Conservation (phyloP, 805 yeast genomes). For the Candida silvatica region DNA sequence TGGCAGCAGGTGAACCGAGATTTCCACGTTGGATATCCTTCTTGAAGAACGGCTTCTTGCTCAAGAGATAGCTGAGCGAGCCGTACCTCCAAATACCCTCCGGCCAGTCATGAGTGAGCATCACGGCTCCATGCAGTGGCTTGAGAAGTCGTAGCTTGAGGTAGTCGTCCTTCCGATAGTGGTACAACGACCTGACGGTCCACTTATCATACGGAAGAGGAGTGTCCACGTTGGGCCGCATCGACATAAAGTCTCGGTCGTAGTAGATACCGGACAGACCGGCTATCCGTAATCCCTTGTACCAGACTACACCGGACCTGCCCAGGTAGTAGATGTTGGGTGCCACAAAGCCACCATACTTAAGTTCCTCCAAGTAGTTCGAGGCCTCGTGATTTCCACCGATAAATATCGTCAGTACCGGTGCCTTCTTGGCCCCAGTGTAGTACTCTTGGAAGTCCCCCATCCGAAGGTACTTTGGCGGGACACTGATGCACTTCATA, state of each 20-base stretch:
- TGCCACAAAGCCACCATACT: constrained; percentile 90
- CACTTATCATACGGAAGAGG: constrained; percentile 36
- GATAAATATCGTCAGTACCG: constrained; percentile 69
- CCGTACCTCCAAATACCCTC: constrained; percentile 66
- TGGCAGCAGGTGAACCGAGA: constrained; percentile 68
- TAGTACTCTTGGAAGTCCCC: constrained; percentile 82
- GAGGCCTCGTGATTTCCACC: constrained; percentile 97
- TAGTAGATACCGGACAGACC: constrained; percentile 85
- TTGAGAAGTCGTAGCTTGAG: constrained; percentile 41
- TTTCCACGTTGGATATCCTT: constrained; percentile 48
- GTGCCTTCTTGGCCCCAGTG: constrained; percentile 50
- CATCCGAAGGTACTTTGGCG: constrained; percentile 59
- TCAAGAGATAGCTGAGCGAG: constrained; percentile 37
- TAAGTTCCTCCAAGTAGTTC: constrained; percentile 60
- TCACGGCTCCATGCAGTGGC: constrained; percentile 33
- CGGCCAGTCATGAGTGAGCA: constrained; percentile 94
- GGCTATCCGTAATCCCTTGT: constrained; percentile 64
- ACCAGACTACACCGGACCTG: constrained; percentile 64
- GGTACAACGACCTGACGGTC: constrained; percentile 56
- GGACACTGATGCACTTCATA: constrained; percentile 64
- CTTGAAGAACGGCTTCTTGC: constrained; percentile 57
- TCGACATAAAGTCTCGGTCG: constrained; percentile 33
- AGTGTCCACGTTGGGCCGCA: constrained; percentile 27
- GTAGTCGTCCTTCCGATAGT: constrained; percentile 59
- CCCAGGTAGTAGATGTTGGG: constrained; percentile 84